Evolutionary conservation across 202 grass and related monocot genomes (phyloP), one percentile per base, ranked within the genome.

Genomic region (Setaria italica): DNA sequence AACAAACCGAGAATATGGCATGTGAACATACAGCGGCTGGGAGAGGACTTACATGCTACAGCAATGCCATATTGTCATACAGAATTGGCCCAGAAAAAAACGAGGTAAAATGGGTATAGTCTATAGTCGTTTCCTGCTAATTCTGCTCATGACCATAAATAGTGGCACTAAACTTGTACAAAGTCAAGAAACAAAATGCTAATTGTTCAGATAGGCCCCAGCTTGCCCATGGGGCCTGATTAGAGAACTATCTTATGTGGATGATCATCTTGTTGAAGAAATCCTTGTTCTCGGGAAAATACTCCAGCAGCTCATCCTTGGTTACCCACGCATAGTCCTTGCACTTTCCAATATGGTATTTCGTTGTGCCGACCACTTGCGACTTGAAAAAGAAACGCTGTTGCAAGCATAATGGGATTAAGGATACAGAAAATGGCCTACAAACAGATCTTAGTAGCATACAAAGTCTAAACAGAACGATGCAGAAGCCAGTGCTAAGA

Each of bases 321-420:
- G 90, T 99, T 25, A 96, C 93, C 97, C 94, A 99, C 9, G 85
- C 90, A 21, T 92, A 88, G 71, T 99, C 94, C 54, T 96, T 77
- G 53, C 97, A 99, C 73, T 92, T 89, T 35, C 88, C 77, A n/a
- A 99, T 90, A 39, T 91, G 56, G 39, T 92, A 59, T 80, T 92
- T 87, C 4, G 74, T 87, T 6, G 90, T 34, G 42, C 92, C 97
- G 5, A 99, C 82, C 59, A 94, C 94, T 97, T 99, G 97, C 55
- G 94, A 99, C 85, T 99, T 99, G 87, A 99, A 99, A 85, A 99
- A 99, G 87, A 97, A 99, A 37, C 92, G 85, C 94, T 99, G 90
- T 33, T 43, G 88, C 64, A 77, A 76, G 17, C 56, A 74, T 83
- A 76, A 55, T 2, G 1, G 33, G 70, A 69, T 79, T 85, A 85